Conservation (phyloP, 2,329 filamentous ascomycete genomes). For the Ophiostoma novo-ulmi region DNA sequence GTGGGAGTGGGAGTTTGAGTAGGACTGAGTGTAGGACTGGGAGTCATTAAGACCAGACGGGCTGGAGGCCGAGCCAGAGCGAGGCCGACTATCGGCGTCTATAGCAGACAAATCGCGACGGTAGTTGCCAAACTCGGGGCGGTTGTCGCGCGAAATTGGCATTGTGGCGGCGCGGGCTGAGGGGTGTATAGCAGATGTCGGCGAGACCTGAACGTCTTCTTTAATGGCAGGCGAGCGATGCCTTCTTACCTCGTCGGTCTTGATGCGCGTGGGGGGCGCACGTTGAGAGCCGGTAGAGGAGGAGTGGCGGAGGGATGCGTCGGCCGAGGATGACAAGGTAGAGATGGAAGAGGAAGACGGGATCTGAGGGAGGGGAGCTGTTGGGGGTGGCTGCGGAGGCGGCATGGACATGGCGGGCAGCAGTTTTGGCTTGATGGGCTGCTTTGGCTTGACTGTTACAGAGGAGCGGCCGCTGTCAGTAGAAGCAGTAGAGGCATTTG, state of each 20-base stretch:
- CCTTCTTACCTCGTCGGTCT: constrained; percentile 46
- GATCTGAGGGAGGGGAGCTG: constrained; percentile 16
- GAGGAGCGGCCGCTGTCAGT: constrained; percentile 62
- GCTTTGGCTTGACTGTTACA: constrained; percentile 53
- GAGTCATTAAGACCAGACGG: not conserved
- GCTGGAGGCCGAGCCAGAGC: not conserved
- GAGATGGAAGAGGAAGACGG: constrained; percentile 17
- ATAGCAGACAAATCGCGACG: constrained; percentile 66
- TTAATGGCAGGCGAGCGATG: constrained; percentile 26
- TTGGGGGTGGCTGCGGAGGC: constrained; percentile 23
- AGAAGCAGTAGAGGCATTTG: not conserved
- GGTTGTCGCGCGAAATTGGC: constrained; percentile 51
- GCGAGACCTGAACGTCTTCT: constrained; percentile 46
- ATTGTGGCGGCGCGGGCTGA: constrained; percentile 38
- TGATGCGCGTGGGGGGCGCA: constrained; percentile 47
- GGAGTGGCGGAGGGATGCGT: constrained; percentile 22
- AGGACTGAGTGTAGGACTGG: not conserved
- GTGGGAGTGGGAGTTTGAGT: not conserved
- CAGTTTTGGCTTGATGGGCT: not conserved
- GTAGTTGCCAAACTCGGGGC: constrained; percentile 62
- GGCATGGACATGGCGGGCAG: not conserved
- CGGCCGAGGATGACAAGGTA: constrained; percentile 3
- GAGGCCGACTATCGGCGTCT: constrained; percentile 37
- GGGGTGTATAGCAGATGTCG: constrained; percentile 37
- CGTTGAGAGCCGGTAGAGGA: constrained; percentile 30